phyloP scores from a whole-genome alignment of 2,329 filamentous ascomycete genomes.

The Fusarium setosum region DNA sequence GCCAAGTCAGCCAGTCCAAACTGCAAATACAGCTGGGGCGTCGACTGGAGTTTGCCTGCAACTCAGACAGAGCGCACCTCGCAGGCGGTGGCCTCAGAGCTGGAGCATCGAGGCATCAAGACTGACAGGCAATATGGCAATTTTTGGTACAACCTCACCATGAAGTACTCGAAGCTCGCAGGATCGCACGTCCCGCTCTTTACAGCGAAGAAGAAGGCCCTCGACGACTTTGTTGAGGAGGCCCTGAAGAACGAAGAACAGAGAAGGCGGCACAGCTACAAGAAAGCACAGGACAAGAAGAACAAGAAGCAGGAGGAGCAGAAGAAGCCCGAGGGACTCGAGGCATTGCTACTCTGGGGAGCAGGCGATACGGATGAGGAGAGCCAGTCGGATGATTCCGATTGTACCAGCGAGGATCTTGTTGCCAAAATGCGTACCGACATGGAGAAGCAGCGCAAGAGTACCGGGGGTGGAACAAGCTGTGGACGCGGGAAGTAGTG shows the following conservation, averaged over 20 bases:
- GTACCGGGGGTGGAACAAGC: conserved; percentile 24
- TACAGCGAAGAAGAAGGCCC: conserved; percentile 37
- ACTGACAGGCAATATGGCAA: conserved; percentile 28
- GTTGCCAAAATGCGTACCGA: conserved; percentile 27
- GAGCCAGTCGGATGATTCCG: conserved; percentile 24
- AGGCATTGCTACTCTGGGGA: conserved; percentile 32
- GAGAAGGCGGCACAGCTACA: not conserved
- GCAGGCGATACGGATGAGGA: conserved; percentile 34
- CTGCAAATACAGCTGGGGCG: conserved; percentile 25
- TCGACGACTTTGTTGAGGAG: conserved; percentile 37
- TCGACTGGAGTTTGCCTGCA: conserved; percentile 22
- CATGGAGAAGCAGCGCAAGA: conserved; percentile 17
- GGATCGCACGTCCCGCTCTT: conserved; percentile 39
- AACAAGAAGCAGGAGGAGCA: conserved; percentile 4
- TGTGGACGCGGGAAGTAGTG: conserved; percentile 21
- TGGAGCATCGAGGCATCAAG: conserved; percentile 27
- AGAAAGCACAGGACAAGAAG: not conserved
- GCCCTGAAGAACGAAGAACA: conserved; percentile 19
- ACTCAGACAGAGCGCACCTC: conserved; percentile 9
- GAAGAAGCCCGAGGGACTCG: conserved; percentile 20
- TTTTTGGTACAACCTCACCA: conserved; percentile 42
- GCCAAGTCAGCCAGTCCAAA: not conserved
- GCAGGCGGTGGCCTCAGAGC: conserved; percentile 24
- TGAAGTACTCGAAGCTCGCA: conserved; percentile 29
- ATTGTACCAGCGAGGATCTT: conserved; percentile 16